phyloP scores from a whole-genome alignment of 768 basidiomycete species.

The Termitomyces sp. region DNA sequence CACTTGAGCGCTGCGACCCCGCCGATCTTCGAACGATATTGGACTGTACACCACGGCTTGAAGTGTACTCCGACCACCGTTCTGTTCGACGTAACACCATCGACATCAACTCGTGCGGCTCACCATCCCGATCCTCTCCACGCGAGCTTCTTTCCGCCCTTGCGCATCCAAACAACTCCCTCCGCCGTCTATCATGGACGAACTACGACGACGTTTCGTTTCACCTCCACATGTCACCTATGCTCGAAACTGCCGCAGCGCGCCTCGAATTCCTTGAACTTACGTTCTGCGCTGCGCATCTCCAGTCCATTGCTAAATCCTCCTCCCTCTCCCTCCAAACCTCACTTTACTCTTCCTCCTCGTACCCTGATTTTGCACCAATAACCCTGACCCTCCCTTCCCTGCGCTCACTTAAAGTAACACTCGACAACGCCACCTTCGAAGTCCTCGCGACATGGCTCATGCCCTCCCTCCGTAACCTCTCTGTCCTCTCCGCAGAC shows the following conservation, averaged over 20 bases:
- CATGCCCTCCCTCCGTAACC: conserved; percentile 56
- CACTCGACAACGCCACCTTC: conserved; percentile 68
- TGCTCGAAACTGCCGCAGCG: conserved; percentile 43
- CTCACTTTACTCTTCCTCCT: not conserved
- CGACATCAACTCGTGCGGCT: conserved; percentile 33
- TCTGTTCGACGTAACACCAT: conserved; percentile 53
- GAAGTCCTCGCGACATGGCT: conserved; percentile 59
- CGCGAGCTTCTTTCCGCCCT: conserved; percentile 56
- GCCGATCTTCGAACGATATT: conserved; percentile 64
- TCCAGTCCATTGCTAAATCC: conserved; percentile 22
- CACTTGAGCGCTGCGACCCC: conserved; percentile 59
- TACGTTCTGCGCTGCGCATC: conserved; percentile 46
- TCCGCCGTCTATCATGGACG: conserved; percentile 63
- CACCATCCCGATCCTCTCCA: conserved; percentile 40
- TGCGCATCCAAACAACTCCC: conserved; percentile 42
- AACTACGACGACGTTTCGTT: conserved; percentile 61
- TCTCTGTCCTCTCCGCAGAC: conserved; percentile 66
- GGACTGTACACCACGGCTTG: conserved; percentile 53
- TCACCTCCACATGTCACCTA: conserved; percentile 48
- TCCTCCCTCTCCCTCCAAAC: conserved; percentile 7
- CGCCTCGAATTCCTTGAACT: conserved; percentile 67
- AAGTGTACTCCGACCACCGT: conserved; percentile 58
- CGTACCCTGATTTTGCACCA: conserved; percentile 9
- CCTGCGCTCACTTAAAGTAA: conserved; percentile 62
- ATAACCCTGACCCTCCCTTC: conserved; percentile 48